Percentiles rank a stretch among this genome's conserved stretches.
Conservation (phyloP, 805 yeast species). For the Saccharomyces cerevisiae region DNA sequence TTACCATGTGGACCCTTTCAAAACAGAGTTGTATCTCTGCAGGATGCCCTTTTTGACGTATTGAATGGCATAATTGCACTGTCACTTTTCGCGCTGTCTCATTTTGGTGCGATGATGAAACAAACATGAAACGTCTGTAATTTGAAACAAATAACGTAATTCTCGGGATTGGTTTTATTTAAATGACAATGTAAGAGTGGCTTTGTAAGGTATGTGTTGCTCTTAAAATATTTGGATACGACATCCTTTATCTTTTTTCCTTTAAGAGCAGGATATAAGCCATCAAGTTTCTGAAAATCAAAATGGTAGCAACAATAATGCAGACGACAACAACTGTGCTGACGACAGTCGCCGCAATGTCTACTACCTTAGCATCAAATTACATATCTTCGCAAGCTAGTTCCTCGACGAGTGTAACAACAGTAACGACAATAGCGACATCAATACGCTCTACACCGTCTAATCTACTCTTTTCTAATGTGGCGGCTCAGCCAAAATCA, state of each 20-base stretch:
- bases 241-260: not conserved
- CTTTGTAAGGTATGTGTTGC: not conserved
- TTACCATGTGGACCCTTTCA: not conserved
- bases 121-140: not conserved
- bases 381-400: not conserved
- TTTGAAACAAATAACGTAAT: not conserved
- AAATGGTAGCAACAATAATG: not conserved
- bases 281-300: not conserved
- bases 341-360: not conserved
- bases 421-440: not conserved
- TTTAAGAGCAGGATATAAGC: not conserved
- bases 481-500: slow-evolving; percentile 4
- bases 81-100: not conserved
- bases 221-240: not conserved
- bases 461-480: not conserved
- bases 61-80: not conserved
- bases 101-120: not conserved
- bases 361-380: not conserved
- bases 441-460: not conserved
- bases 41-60: not conserved
- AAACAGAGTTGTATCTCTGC: not conserved
- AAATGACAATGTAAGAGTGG: not conserved
- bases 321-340: not conserved
- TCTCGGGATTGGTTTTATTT: not conserved
- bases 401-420: not conserved